phyloP scores from a whole-genome alignment of 345 rosid species.

The Boechera stricta region DNA sequence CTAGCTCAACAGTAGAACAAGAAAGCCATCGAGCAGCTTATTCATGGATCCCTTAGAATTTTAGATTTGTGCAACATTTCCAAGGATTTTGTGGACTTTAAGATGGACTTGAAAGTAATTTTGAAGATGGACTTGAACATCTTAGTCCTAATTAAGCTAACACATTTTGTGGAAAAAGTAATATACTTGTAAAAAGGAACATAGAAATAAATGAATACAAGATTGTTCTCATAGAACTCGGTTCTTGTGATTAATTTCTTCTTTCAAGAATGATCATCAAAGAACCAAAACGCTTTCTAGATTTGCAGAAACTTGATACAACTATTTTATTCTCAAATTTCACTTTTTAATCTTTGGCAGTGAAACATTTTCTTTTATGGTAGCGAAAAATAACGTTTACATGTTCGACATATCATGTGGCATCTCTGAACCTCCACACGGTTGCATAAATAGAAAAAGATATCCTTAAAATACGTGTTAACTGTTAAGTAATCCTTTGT shows the following conservation, averaged over 20 bases:
- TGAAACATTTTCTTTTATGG: background rate
- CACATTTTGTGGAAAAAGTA: background rate
- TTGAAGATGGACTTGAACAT: slow-evolving; percentile 46
- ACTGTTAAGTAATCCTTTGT: background rate
- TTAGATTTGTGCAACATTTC: too few relatives aligned
- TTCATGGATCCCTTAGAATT: too few relatives aligned
- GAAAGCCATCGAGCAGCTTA: too few relatives aligned
- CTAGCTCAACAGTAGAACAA: too few relatives aligned
- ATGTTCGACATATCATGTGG: background rate
- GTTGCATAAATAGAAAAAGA: background rate
- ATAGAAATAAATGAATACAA: background rate
- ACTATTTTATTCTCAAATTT: background rate
- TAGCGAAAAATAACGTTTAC: too few relatives aligned
- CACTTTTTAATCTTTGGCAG: background rate
- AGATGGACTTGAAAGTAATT: background rate
- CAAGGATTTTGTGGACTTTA: too few relatives aligned
- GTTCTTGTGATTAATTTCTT: slow-evolving; percentile 1
- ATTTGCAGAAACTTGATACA: slow-evolving; percentile 6
- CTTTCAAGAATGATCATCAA: background rate
- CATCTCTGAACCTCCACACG: slow-evolving; percentile 23
- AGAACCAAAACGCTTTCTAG: background rate
- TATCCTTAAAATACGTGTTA: background rate
- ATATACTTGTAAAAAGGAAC: background rate
- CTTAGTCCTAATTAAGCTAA: slow-evolving; percentile 30
- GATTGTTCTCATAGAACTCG: background rate